A percentile compares a stretch with the other conserved stretches of the same genome.
Evolutionary conservation across 108 stramenopile species (phyloP).

Genomic region (Fragilariopsis cylindrus): DNA sequence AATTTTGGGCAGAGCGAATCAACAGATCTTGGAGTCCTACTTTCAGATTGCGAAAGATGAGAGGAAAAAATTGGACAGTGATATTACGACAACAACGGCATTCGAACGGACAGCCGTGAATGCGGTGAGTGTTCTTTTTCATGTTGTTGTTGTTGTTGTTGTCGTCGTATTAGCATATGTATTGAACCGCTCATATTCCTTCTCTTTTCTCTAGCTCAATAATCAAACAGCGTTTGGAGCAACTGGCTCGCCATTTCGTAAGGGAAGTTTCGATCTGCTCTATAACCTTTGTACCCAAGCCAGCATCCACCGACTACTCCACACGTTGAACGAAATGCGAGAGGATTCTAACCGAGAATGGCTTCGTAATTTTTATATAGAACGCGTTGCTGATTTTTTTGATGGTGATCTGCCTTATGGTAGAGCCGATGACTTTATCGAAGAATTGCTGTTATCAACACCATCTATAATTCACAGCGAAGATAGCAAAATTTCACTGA

Average conservation of each 20-base stretch:
- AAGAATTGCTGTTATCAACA: constrained; percentile 63
- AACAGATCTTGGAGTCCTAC: constrained; percentile 62
- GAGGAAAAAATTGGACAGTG: constrained; percentile 14
- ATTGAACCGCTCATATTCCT: too few species aligned
- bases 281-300: constrained; percentile 71
- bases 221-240: constrained; percentile 40
- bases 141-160: too few species aligned
- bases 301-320: constrained; percentile 53
- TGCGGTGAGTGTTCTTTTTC: constrained; percentile 19
- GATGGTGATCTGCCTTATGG: constrained; percentile 67
- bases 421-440: constrained; percentile 81
- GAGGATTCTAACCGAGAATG: constrained; percentile 42
- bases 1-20: constrained; percentile 48
- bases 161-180: background rate
- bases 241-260: constrained; percentile 53
- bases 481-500: constrained; percentile 34
- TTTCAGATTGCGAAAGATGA: constrained; percentile 37
- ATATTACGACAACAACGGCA: constrained; percentile 5
- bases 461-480: constrained; percentile 47
- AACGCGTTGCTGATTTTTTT: constrained; percentile 57
- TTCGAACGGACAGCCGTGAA: constrained; percentile 62
- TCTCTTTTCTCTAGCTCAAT: background rate
- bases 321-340: constrained; percentile 27
- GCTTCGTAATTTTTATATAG: constrained; percentile 54
- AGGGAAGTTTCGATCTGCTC: constrained; percentile 70